These are phyloP conservation scores for Pharnaceum exiguum DNA, from an alignment of 148 eudicot genomes.

Conservation along the genomic window DNA sequence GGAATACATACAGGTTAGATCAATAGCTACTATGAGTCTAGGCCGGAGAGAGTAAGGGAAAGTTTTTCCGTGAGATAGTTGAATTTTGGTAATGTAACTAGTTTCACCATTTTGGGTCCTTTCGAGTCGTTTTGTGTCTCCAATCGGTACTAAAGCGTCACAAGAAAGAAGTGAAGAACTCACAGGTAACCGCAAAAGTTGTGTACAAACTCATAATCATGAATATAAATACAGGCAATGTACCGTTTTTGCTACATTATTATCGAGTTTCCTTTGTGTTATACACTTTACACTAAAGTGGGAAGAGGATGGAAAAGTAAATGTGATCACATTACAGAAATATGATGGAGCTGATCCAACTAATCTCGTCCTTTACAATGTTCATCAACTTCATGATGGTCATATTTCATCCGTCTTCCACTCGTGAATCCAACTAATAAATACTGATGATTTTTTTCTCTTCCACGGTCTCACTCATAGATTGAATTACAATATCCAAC, in stretches of 20 bases:
- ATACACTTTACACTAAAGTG: background rate
- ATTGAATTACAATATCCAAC: too few species aligned
- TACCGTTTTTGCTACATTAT: background rate
- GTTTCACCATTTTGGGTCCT: slow-evolving; percentile 1
- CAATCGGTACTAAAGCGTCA: too few species aligned
- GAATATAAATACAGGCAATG: background rate
- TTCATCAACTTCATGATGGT: slow-evolving; percentile 6
- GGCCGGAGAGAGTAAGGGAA: too few species aligned
- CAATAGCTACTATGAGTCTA: background rate
- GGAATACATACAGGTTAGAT: slow-evolving; percentile 14
- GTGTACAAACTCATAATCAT: slow-evolving; percentile 2
- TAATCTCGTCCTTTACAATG: background rate
- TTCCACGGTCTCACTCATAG: too few species aligned
- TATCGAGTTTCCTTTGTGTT: background rate
- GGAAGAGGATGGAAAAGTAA: too few species aligned
- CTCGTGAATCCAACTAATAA: too few species aligned
- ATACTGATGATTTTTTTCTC: background rate
- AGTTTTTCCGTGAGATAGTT: background rate
- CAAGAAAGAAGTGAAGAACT: too few species aligned
- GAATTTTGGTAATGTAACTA: slow-evolving; percentile 8
- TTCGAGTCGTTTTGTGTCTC: too few species aligned
- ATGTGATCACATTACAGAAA: background rate
- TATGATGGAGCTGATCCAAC: background rate
- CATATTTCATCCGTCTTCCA: slow-evolving; percentile 5
- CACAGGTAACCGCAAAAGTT: too few species aligned